Evolutionary conservation across 805 yeast species (phyloP), one percentile per base, ranked within the genome.

Genomic region (Barnettozyma sp.): DNA sequence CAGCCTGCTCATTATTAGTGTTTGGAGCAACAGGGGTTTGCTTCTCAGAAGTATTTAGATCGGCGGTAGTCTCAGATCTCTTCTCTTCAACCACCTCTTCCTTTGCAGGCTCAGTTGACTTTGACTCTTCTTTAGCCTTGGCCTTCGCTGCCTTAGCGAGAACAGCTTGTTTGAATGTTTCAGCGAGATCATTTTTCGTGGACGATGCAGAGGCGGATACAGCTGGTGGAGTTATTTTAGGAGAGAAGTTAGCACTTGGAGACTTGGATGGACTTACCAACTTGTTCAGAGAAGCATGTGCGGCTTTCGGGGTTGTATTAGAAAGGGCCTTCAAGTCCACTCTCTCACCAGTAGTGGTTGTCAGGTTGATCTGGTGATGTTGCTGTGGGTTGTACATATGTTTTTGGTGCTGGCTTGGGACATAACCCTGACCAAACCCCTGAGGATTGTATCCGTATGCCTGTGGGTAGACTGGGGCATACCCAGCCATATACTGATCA

Each of bases 291-390:
- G 49, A 33, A 6, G 46, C 43, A 24, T 22, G 20, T 4, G 38
- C 6, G 4, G 49, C 16, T 34, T 49, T 50, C 35, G 55, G 54
- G 2, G 50, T 47, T 10, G 33, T 36, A 26, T 34, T 41, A n/a
- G 36, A 23, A 11, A 49, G 23, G 6, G 36, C 13, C n/a, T 40
- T 40, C 8, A 52, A 12, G 23, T 52, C 56, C 33, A 52, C 50
- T 14, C 42, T 39, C 33, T 52, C 56, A 26, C 56, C 56, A 12
- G 39, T 28, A 12, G 46, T 44, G 9, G 48, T 49, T 6, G 56
- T 52, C 9, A 52, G 26, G 16, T 46, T 44, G 24, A 52, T 33
- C 6, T 36, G 43, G 21, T 43, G 44, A n/a, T 37, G 36, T 18
- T 25, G 25, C 10, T 33, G 41, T 10, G 41, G 16, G 17, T 36